These are phyloP conservation scores for Funneliformis geosporum DNA, from an alignment of 192 early-diverging fungal species.

Conservation along the genomic window DNA sequence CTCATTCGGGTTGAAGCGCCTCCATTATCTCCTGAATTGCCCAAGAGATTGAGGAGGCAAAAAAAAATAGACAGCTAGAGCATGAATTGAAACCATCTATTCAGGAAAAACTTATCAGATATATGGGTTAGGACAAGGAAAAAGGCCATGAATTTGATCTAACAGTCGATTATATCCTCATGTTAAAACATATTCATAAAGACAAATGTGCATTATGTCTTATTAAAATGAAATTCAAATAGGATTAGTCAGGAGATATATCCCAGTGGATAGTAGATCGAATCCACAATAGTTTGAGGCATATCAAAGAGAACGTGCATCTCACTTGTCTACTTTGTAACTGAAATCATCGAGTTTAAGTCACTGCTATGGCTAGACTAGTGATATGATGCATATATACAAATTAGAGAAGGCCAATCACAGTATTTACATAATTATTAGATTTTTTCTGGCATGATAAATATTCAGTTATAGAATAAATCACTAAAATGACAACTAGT, in stretches of 20 bases:
- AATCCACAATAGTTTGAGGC: slow-evolving; percentile 11
- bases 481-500: too few relatives aligned
- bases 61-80: slow-evolving; percentile 14
- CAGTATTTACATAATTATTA: too few relatives aligned
- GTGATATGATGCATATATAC: too few relatives aligned
- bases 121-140: slow-evolving; percentile 21
- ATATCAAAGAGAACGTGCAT: slow-evolving; percentile 16
- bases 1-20: slow-evolving; percentile 3
- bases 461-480: too few relatives aligned
- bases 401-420: too few relatives aligned
- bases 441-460: too few relatives aligned
- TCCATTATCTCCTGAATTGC: slow-evolving; percentile 26
- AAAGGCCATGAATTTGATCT: slow-evolving; percentile 24
- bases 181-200: slow-evolving; percentile 23
- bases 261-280: slow-evolving; percentile 7
- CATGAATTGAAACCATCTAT: not conserved
- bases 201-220: slow-evolving; percentile 28
- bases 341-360: slow-evolving; percentile 3
- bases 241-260: not conserved
- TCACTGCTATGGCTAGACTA: not conserved
- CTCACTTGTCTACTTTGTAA: slow-evolving; percentile 14
- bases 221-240: slow-evolving; percentile 16
- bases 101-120: slow-evolving; percentile 28
- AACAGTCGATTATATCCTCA: slow-evolving; percentile 27
- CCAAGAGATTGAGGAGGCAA: not conserved